Base-by-base conservation (phyloP, 768 basidiomycete genomes). In the Macrolepiota dolichaula region DNA sequence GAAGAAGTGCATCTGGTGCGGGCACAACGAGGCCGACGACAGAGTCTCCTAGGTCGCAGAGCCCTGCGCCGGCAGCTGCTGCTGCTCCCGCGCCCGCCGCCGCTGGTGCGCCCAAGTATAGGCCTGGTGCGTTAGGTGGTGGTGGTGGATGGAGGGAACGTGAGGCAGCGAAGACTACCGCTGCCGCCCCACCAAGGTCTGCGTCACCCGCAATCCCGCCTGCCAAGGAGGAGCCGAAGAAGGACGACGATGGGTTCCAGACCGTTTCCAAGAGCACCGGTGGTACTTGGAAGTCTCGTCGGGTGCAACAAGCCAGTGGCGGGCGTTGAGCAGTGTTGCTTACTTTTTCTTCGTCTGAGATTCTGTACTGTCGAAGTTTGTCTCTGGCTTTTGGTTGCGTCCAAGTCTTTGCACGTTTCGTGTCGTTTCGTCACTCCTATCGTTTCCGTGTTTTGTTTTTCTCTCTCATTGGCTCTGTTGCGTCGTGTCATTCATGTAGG, bases 201-300 rank as follows among this genome's bases (percentile, higher is more conserved):
- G 67, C 71, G 15, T 74, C 81, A 11, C 76, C 81, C 46, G 75
- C 78, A 0, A 67, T 73, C 11, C 64, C 68, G 32, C 61, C 67
- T 9, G 60, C 69, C 17, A 75, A 73, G 64, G 78, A 82, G 56
- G 81, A 82, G 54, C 53, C 69, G 4, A 75, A 74, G 65, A 82
- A 77, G 66, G 87, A 89, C 44, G 78, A 84, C 3, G 90, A 92
- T 66, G 89, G 91, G 3, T 91, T 91, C 80, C 85, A 87, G 72
- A 79, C 84, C 25, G 86, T 88, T 47, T 47, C 35, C 17, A 65
- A 62, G 38, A 63, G 52, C 50, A 55, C 54, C 4, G 51, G 61
- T 13, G 66, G 67, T 24, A 65, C 64, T 9, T 72, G 70, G 68
- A 66, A 64, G 40, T 60, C 68, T 25, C 61, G 66, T 40, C 58